Evolutionary conservation across 2,329 filamentous ascomycete species (phyloP).

Genomic region (Pseudogymnoascus sp.): DNA sequence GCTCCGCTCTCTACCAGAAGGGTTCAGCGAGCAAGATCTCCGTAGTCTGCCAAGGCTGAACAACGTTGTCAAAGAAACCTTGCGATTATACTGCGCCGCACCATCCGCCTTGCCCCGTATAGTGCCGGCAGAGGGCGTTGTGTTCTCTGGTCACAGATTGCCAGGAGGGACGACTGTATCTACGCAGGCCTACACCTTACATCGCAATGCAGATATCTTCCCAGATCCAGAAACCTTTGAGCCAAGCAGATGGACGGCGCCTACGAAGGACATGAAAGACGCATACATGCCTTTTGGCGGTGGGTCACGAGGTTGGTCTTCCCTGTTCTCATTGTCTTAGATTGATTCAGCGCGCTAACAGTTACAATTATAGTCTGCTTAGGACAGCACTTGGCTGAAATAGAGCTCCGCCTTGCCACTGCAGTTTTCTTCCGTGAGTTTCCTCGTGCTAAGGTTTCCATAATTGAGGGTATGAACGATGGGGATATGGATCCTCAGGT

Average conservation of each 20-base stretch:
- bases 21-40: conserved; percentile 22
- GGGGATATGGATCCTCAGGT: conserved; percentile 30
- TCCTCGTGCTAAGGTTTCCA: conserved; percentile 29
- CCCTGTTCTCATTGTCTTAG: neutral
- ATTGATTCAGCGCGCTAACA: neutral
- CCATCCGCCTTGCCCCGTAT: conserved; percentile 26
- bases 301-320: conserved; percentile 36
- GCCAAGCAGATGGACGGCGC: conserved; percentile 32
- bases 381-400: conserved; percentile 48
- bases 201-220: conserved; percentile 31
- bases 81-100: conserved; percentile 30
- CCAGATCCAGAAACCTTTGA: conserved; percentile 30
- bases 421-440: conserved; percentile 45
- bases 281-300: conserved; percentile 46
- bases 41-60: conserved; percentile 27
- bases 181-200: conserved; percentile 33
- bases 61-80: conserved; percentile 29
- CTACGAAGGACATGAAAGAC: conserved; percentile 37
- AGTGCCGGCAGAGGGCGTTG: conserved; percentile 24
- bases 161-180: conserved; percentile 28
- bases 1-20: conserved; percentile 16
- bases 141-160: conserved; percentile 27
- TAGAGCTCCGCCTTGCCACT: conserved; percentile 45
- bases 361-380: conserved; percentile 36
- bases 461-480: conserved; percentile 29